A percentile compares a stretch with the other conserved stretches of the same genome.
Conservation (phyloP, 345 rosid genomes). For the Acer campestre region DNA sequence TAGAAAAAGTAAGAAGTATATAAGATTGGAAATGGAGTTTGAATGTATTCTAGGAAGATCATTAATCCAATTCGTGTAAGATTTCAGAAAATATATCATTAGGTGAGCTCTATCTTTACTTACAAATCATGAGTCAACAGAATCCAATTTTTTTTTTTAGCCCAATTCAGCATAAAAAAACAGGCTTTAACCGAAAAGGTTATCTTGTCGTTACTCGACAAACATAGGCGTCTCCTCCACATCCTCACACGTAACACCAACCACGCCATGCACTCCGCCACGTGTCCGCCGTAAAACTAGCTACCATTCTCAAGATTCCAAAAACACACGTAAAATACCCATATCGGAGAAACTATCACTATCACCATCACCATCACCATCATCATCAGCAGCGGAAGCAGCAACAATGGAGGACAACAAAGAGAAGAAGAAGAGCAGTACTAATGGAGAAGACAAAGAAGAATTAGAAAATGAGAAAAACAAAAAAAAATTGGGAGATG, state of each 20-base stretch:
- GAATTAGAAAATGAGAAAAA: slow-evolving; percentile 9
- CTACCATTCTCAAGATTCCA: no score
- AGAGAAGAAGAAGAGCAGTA: not conserved
- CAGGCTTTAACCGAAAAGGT: not conserved
- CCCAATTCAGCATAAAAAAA: not conserved
- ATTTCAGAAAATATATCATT: no score
- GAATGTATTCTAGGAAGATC: no score
- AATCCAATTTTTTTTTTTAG: no score
- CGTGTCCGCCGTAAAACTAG: not conserved
- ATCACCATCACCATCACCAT: no score
- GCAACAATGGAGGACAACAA: not conserved
- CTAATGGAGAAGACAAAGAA: not conserved
- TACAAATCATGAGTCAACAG: no score
- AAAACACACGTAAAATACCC: not conserved
- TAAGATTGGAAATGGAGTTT: no score
- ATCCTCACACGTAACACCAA: not conserved
- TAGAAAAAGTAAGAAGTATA: no score
- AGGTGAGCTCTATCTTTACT: no score
- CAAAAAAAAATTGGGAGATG: not conserved
- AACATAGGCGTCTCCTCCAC: not conserved
- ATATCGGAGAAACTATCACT: not conserved
- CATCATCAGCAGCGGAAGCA: not conserved
- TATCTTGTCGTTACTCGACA: not conserved
- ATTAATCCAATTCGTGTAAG: no score
- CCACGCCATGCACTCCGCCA: slow-evolving; percentile 16